Evolutionary conservation across 495 filamentous ascomycete genomes (phyloP), one percentile per base, ranked within the genome.

Genomic region (Aspergillus steynii): DNA sequence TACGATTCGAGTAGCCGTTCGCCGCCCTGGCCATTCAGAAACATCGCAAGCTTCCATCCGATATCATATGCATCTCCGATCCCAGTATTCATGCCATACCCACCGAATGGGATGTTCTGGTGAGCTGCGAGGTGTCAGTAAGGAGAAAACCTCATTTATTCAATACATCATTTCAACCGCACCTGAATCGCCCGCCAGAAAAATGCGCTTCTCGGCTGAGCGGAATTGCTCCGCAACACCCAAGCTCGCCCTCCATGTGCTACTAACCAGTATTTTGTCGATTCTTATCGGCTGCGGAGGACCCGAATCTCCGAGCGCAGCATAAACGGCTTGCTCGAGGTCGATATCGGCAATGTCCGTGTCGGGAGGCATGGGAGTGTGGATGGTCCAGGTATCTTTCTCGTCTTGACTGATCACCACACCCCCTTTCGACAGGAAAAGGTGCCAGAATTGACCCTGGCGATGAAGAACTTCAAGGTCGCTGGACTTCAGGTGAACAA

Each of bases 161-260:
- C 20, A 20, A 20, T 20, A 20, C 20, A 20, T 20, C 20, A 20
- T 20, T 20, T 20, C 20, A 20, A 20, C 20, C 20, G 20, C 20
- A 20, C 20, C 66, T 31, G 82, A 73, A 67, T 86, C 83, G 15
- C 83, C 83, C 6, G 78, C 82, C 1, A 86, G 68, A 42, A 86
- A 80, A 4, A 86, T 61, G 4, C 78, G 72, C 14, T 66, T 58
- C 26, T 73, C 32, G 14, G 25, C 15, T 31, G 29, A 28, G n/a
- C 7, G 2, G 14, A 65, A 72, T 2, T 29, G 20, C 7, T 63
- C 26, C 9, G 74, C 68, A 9, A 74, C 37, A 12, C 56, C 55
- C 20, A 71, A n/a, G 27, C 50, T 71, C 10, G 74, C 67, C 37
- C 60, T 50, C 54, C 58, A 75, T 4, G 55, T 57, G 14, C 47